Evolutionary conservation across 352 stramenopile species (phyloP), one percentile per base, ranked within the genome.

Genomic region (Phytopythium sindhum): DNA sequence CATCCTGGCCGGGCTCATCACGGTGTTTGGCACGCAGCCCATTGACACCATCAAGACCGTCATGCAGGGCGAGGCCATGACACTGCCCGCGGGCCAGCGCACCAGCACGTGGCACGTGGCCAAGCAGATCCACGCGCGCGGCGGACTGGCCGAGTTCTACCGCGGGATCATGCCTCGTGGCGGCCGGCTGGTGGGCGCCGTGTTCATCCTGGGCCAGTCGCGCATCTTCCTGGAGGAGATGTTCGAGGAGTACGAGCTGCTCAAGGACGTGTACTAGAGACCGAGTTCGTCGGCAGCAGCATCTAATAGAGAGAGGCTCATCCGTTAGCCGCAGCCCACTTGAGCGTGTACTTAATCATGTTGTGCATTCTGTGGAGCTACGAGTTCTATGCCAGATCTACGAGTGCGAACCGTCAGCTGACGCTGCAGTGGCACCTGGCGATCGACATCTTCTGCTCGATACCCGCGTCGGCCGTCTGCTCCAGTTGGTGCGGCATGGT

Each of bases 11-110:
- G 86, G 86, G 2, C 73, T 95, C 21, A 68, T 91, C 29, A 91
- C 86, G 2, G 84, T 95, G 19, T 78, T 77, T 57, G 83, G 67
- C 35, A 95, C 84, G 53, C 86, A 95, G 70, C 86, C 86, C 9
- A 69, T 95, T 15, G 86, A 95, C 60, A 95, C 85, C 15, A 62
- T 95, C 59, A 95, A 95, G 75, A 95, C 86, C 0, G 82, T 95
- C 28, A 90, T 93, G 77, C 86, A 95, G 62, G 86, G 86, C 35
- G 82, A 95, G 57, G 83, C 84, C 19, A 70, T 92, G 65, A 50
- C 57, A 31, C 55, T 89, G 17, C 66, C 77, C 2, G 69, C 77
- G 2, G 61, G 69, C 33, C 70, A 69, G 15, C 64, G 77, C 1
- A 68, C 77, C 15, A 83, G 68, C 41, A 72, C 81, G n/a, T 61